Base-by-base conservation (phyloP, 495 filamentous ascomycete species). In the Aspergillus nanangensis region DNA sequence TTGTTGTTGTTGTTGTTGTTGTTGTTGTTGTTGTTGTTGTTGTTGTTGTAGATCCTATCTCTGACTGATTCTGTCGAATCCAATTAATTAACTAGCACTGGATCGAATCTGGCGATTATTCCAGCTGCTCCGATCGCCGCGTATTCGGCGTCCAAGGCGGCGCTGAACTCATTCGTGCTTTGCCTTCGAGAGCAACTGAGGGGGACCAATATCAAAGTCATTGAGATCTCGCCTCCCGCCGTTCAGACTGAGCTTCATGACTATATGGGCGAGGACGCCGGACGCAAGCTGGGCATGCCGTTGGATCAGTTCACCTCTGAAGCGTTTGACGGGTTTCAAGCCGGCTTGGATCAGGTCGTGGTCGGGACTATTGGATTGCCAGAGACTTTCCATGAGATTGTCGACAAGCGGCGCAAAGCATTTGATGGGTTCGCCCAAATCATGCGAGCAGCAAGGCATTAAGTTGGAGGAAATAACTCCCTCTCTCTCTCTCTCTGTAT, bases 161-260 rank as follows among this genome's bases (percentile, higher is more conserved):
- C 71, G 2, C 51, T 78, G 29, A 69, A 69, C 33, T 51, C 57
- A 2, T 78, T 72, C 53, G 47, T 63, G 13, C 72, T 84, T 40
- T 72, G 67, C 13, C 64, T 88, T 10, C 76, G 83, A 0, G 71
- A 78, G 31, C 80, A 87, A 62, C 61, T 89, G 0, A 57, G 60
- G 33, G 53, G 63, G 0, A 66, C 66, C 10, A 63, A 70, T 34
- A 62, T 86, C 18, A 73, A 72, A 31, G 71, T 88, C 3, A 64
- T 87, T 22, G 84, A 89, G 63, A 58, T 87, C 11, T 68, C 82
- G 35, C 83, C 83, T 5, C 83, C 84, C 3, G 73, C 80, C 3
- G 82, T 88, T 20, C 80, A 83, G 66, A 88, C 70, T 11, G 68
- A 75, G 41, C 48, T 74, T 1, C 71, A 74, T 38, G 66, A 72